phyloP scores from a whole-genome alignment of 495 filamentous ascomycete genomes.

The Penicillium parvum region DNA sequence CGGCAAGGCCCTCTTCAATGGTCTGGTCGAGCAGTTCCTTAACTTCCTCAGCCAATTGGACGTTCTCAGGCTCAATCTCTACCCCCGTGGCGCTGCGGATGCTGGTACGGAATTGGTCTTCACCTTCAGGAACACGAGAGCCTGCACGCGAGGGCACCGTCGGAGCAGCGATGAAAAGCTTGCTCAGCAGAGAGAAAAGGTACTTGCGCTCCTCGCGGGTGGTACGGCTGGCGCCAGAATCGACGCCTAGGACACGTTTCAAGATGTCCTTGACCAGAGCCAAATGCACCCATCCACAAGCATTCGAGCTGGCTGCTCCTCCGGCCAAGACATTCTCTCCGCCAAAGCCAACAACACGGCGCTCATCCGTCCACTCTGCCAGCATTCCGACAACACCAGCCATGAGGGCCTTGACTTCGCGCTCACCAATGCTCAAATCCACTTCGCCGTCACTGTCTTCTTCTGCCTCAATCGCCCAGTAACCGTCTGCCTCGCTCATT shows the following conservation, averaged over 20 bases:
- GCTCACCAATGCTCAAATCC: slow-evolving; percentile 66
- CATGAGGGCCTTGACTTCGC: slow-evolving; percentile 77
- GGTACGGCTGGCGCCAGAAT: slow-evolving; percentile 33
- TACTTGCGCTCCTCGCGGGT: slow-evolving; percentile 82
- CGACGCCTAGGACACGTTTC: slow-evolving; percentile 31
- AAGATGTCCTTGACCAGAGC: slow-evolving; percentile 35
- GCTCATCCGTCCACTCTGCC: slow-evolving; percentile 93
- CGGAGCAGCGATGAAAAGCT: slow-evolving; percentile 70
- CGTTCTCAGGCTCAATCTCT: slow-evolving; percentile 33
- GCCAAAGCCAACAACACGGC: slow-evolving; percentile 72
- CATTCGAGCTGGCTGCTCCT: slow-evolving; percentile 49
- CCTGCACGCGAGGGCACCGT: slow-evolving; percentile 31
- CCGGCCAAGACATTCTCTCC: slow-evolving; percentile 49
- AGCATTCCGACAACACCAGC: slow-evolving; percentile 71
- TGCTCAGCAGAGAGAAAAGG: slow-evolving; percentile 70
- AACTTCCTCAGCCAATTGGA: slow-evolving; percentile 36
- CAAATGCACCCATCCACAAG: slow-evolving; percentile 52
- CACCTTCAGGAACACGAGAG: slow-evolving; percentile 38
- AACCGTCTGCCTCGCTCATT: slow-evolving; percentile 45
- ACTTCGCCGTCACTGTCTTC: slow-evolving; percentile 52
- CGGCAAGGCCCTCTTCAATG: slow-evolving; percentile 64
- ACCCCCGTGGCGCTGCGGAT: slow-evolving; percentile 34
- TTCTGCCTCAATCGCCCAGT: slow-evolving; percentile 49
- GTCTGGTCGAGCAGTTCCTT: slow-evolving; percentile 56
- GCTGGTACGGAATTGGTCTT: slow-evolving; percentile 39